phyloP scores from a whole-genome alignment of 495 filamentous ascomycete species.

The Recurvomyces mirabilis region DNA sequence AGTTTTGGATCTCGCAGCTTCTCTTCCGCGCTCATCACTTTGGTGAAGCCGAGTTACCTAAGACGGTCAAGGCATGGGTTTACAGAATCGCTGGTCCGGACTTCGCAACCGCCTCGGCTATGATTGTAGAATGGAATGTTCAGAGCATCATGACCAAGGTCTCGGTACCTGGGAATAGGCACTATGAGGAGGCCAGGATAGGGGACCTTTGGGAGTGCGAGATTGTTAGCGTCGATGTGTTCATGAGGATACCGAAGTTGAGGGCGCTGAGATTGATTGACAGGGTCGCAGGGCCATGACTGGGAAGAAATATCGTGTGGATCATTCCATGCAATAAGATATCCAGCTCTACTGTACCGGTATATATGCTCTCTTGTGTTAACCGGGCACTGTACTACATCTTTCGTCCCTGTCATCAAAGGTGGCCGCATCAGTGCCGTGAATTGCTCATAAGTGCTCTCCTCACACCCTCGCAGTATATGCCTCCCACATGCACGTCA shows the following conservation, averaged over 20 bases:
- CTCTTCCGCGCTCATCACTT: constrained; percentile 68
- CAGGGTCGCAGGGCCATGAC: no score
- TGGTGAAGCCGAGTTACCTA: constrained; percentile 49
- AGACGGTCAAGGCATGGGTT: constrained; percentile 48
- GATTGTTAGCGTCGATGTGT: constrained; percentile 21
- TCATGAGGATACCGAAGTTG: constrained; percentile 5
- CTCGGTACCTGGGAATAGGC: not conserved
- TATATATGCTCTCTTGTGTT: no score
- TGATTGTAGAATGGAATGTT: constrained; percentile 11
- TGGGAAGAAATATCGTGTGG: no score
- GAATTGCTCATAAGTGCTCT: no score
- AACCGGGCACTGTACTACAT: no score
- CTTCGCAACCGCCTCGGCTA: not conserved
- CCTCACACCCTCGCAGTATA: no score
- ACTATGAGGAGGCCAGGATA: not conserved
- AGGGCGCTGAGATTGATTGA: constrained; percentile 15
- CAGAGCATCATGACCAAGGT: not conserved
- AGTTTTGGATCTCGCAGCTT: constrained; percentile 57
- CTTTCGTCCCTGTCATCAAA: no score
- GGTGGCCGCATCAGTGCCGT: no score
- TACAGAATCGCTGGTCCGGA: not conserved
- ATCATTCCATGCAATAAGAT: no score
- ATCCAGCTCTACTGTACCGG: no score
- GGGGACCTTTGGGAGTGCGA: constrained; percentile 28
- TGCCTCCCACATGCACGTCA: no score